A percentile compares a stretch with the other conserved stretches of the same genome.
These are phyloP conservation scores for Fusarium stilboides DNA, from an alignment of 2,329 filamentous ascomycete genomes.

Conservation along the genomic window DNA sequence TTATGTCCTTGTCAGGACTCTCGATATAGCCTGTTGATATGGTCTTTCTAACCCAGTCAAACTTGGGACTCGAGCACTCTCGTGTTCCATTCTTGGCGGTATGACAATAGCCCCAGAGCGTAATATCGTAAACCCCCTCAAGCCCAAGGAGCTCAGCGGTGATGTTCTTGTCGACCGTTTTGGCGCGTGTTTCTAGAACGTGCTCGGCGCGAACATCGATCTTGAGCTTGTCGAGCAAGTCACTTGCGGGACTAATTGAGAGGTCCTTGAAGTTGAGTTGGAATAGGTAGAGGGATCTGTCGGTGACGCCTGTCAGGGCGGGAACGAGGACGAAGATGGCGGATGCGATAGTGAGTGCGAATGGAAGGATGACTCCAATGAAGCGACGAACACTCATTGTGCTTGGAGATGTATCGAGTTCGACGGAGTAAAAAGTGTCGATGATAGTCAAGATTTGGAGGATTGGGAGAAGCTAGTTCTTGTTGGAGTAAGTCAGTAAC, in stretches of 20 bases:
- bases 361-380: conserved; percentile 1
- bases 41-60: background rate
- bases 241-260: background rate
- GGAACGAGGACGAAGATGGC: conserved; percentile 1
- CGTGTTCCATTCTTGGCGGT: background rate
- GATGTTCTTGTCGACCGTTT: background rate
- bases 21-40: background rate
- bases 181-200: background rate
- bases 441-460: no score
- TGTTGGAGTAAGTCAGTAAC: no score
- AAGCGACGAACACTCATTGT: background rate
- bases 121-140: background rate
- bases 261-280: background rate
- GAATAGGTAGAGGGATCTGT: conserved; percentile 5
- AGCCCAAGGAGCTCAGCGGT: background rate
- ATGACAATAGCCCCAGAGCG: conserved; percentile 5
- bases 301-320: background rate
- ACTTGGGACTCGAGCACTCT: background rate
- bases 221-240: background rate
- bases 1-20: background rate
- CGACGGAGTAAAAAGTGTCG: no score
- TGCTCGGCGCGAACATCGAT: no score
- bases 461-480: no score
- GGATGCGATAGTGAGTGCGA: background rate
- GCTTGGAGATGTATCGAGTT: no score